These are phyloP conservation scores for Eucommia ulmoides DNA, from an alignment of 257 asterid genomes.

Conservation along the genomic window DNA sequence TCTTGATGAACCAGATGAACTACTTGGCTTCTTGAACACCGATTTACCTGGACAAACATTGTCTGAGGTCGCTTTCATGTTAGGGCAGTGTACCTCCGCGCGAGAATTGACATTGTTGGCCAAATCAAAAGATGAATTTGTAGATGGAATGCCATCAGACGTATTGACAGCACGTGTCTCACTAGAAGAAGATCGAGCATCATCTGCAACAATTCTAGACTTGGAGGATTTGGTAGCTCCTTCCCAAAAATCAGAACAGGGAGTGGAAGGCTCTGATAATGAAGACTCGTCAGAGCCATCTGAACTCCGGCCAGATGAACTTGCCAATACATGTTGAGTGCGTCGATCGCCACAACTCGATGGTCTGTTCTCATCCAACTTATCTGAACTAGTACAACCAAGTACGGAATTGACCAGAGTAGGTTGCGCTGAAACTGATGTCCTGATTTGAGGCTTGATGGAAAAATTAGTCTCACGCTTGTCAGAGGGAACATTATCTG, in stretches of 20 bases:
- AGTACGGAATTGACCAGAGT: slow-evolving; percentile 9
- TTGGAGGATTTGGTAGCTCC: slow-evolving; percentile 31
- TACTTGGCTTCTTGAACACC: slow-evolving; percentile 19
- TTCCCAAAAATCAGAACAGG: slow-evolving; percentile 60
- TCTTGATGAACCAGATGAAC: slow-evolving; percentile 7
- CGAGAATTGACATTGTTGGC: slow-evolving; percentile 8
- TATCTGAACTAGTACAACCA: slow-evolving; percentile 11
- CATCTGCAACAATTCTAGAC: slow-evolving; percentile 23
- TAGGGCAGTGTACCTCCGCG: slow-evolving; percentile 13
- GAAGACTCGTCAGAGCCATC: slow-evolving; percentile 28
- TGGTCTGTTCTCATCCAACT: slow-evolving; percentile 9
- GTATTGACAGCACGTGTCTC: slow-evolving; percentile 17
- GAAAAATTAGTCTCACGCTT: slow-evolving; percentile 7
- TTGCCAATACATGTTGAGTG: slow-evolving; percentile 17
- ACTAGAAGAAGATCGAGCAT: slow-evolving; percentile 14
- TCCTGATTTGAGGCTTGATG: slow-evolving; percentile 14
- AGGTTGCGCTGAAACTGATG: slow-evolving; percentile 20
- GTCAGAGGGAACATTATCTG: slow-evolving; percentile 4
- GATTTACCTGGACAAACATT: slow-evolving; percentile 13
- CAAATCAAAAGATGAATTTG: slow-evolving; percentile 11
- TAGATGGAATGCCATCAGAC: slow-evolving; percentile 14
- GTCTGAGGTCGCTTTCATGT: slow-evolving; percentile 12
- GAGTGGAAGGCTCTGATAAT: slow-evolving; percentile 39
- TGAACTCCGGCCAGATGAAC: slow-evolving; percentile 22
- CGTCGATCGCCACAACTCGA: slow-evolving; percentile 13